A percentile compares a stretch with the other conserved stretches of the same genome.
These are phyloP conservation scores for Aspergillus tubingensis DNA, from an alignment of 2,329 filamentous ascomycete species.

Conservation along the genomic window DNA sequence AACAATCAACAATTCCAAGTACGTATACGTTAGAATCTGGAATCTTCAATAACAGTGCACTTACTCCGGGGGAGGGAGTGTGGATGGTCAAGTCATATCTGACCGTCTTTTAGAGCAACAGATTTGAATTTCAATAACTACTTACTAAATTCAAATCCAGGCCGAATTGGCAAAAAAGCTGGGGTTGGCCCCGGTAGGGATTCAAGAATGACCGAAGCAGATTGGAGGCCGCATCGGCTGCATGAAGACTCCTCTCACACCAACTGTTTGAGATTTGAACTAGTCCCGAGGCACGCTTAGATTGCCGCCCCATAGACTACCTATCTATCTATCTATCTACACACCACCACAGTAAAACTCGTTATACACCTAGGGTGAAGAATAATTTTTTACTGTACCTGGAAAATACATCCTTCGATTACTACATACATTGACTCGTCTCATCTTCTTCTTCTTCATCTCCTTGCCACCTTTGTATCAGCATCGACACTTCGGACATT, in stretches of 20 bases:
- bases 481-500: too few relatives aligned
- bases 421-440: too few relatives aligned
- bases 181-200: slow-evolving; percentile 15
- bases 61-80: too few relatives aligned
- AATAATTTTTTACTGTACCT: too few relatives aligned
- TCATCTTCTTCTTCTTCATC: too few relatives aligned
- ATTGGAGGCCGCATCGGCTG: slow-evolving; percentile 13
- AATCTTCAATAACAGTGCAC: background rate
- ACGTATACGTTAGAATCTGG: background rate
- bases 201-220: slow-evolving; percentile 9
- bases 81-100: too few relatives aligned
- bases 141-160: background rate
- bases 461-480: too few relatives aligned
- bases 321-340: background rate
- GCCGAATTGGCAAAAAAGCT: slow-evolving; percentile 7
- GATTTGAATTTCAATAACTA: background rate
- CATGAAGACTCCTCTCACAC: slow-evolving; percentile 19
- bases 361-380: too few relatives aligned
- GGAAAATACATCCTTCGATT: too few relatives aligned
- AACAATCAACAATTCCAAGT: background rate
- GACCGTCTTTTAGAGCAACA: background rate
- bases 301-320: too few relatives aligned
- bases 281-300: slow-evolving; percentile 8
- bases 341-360: background rate
- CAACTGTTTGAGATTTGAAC: slow-evolving; percentile 21